These are phyloP conservation scores for Mortierella hygrophila DNA, from an alignment of 192 early-diverging fungal genomes.

Conservation along the genomic window DNA sequence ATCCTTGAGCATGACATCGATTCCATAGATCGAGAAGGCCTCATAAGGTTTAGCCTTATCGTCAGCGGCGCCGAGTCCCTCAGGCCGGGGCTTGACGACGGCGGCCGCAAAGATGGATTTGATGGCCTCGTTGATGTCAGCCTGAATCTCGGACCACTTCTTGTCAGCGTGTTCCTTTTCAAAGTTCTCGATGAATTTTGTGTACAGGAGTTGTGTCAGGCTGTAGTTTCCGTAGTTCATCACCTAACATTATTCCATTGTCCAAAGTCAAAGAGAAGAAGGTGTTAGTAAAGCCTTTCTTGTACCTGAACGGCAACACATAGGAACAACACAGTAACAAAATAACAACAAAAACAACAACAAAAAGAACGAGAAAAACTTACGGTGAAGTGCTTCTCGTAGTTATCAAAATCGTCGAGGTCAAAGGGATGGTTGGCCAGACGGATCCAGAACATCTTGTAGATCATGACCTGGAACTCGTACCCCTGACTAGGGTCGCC, in stretches of 20 bases:
- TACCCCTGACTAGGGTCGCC: constrained; percentile 47
- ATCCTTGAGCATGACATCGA: constrained; percentile 63
- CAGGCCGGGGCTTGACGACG: constrained; percentile 56
- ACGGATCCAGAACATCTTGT: constrained; percentile 67
- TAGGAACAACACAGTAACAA: not conserved
- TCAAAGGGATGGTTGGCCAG: constrained; percentile 59
- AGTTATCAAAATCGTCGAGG: constrained; percentile 58
- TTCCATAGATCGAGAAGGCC: constrained; percentile 60
- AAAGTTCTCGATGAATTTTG: constrained; percentile 62
- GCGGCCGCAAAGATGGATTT: constrained; percentile 64
- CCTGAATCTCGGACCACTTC: constrained; percentile 58
- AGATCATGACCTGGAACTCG: constrained; percentile 56
- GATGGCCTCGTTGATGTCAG: constrained; percentile 61
- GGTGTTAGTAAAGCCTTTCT: too few relatives aligned
- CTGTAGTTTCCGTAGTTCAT: constrained; percentile 64
- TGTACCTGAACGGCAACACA: not conserved
- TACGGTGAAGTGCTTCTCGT: constrained; percentile 63
- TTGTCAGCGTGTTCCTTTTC: constrained; percentile 59
- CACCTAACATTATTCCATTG: constrained; percentile 16
- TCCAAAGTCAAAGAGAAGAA: not conserved
- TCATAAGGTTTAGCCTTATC: constrained; percentile 34
- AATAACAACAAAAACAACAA: constrained; percentile 1
- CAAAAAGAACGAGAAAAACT: not conserved
- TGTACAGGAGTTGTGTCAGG: constrained; percentile 61
- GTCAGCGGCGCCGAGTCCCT: constrained; percentile 41